These are phyloP conservation scores for Penicillium coffeae DNA, from an alignment of 495 filamentous ascomycete species.

Conservation along the genomic window DNA sequence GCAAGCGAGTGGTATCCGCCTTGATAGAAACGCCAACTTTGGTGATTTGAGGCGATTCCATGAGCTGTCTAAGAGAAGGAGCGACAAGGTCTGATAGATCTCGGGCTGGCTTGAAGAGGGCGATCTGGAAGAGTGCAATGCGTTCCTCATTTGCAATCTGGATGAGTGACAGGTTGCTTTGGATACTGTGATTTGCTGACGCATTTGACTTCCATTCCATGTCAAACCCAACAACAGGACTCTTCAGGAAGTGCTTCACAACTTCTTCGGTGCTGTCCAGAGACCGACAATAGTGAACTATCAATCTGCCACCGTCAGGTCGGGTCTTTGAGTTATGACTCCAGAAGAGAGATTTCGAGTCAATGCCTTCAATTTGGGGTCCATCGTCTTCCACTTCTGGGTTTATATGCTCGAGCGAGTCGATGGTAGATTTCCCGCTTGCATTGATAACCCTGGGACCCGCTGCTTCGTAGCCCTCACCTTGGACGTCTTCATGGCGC, in stretches of 20 bases:
- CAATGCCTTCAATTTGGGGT: no score
- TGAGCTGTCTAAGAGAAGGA: slow-evolving; percentile 62
- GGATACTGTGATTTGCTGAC: slow-evolving; percentile 40
- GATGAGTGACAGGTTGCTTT: slow-evolving; percentile 68
- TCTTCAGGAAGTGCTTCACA: slow-evolving; percentile 61
- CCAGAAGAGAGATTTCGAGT: slow-evolving; percentile 55
- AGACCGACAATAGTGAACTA: slow-evolving; percentile 72
- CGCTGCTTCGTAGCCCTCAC: no score
- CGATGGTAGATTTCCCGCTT: background rate
- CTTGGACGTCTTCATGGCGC: no score
- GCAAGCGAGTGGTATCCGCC: slow-evolving; percentile 67
- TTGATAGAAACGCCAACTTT: slow-evolving; percentile 78
- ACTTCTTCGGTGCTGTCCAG: slow-evolving; percentile 62
- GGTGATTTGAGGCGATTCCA: slow-evolving; percentile 64
- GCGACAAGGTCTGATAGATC: slow-evolving; percentile 54
- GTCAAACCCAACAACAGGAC: slow-evolving; percentile 76
- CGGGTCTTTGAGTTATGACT: slow-evolving; percentile 60
- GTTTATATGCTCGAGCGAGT: background rate
- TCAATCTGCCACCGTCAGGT: slow-evolving; percentile 43
- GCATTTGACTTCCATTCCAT: slow-evolving; percentile 73
- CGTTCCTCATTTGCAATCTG: slow-evolving; percentile 76
- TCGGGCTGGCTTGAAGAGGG: slow-evolving; percentile 50
- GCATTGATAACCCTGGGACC: no score
- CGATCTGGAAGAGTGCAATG: slow-evolving; percentile 79
- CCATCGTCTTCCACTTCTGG: background rate